Conservation (phyloP, 2,329 filamentous ascomycete genomes). For the Cytospora mali region DNA sequence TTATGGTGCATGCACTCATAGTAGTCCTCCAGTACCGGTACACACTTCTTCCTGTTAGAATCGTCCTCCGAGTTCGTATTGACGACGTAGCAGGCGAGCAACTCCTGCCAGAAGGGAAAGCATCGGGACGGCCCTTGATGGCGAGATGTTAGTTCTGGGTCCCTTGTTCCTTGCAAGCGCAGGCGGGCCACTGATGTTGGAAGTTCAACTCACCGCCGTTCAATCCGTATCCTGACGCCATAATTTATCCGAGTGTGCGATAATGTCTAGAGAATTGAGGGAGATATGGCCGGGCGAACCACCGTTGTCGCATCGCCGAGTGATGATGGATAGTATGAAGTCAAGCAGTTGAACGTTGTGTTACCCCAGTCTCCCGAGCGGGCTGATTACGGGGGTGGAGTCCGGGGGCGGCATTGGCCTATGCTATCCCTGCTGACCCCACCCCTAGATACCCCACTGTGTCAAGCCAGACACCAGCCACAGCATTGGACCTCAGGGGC, state of each 20-base stretch:
- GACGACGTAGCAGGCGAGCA: conserved; percentile 96
- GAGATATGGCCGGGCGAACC: conserved; percentile 12
- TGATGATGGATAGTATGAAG: conserved; percentile 25
- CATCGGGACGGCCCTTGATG: conserved; percentile 69
- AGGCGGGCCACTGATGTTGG: conserved; percentile 23
- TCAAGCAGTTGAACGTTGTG: conserved; percentile 1
- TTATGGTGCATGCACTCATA: conserved; percentile 98
- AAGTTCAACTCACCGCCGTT: conserved; percentile 47
- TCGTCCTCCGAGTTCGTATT: conserved; percentile 81
- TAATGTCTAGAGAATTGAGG: conserved; percentile 1
- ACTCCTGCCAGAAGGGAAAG: conserved; percentile 99
- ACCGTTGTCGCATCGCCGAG: conserved; percentile 20
- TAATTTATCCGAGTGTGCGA: conserved; percentile 22
- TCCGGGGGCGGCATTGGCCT: conserved; percentile 1
- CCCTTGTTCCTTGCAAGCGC: conserved; percentile 26
- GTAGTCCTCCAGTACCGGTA: conserved; percentile 87
- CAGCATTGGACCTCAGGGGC: conserved; percentile 3
- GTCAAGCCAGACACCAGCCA: not conserved
- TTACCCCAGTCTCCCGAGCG: conserved; percentile 1
- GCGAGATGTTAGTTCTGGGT: not conserved
- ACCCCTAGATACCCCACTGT: not conserved
- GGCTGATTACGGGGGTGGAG: conserved; percentile 17
- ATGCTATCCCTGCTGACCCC: conserved; percentile 5
- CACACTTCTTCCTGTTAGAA: conserved; percentile 85
- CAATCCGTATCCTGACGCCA: conserved; percentile 31